A percentile compares a stretch with the other conserved stretches of the same genome.
Evolutionary conservation across 331 rosid species (phyloP).

Genomic region (Acacia pycnantha): DNA sequence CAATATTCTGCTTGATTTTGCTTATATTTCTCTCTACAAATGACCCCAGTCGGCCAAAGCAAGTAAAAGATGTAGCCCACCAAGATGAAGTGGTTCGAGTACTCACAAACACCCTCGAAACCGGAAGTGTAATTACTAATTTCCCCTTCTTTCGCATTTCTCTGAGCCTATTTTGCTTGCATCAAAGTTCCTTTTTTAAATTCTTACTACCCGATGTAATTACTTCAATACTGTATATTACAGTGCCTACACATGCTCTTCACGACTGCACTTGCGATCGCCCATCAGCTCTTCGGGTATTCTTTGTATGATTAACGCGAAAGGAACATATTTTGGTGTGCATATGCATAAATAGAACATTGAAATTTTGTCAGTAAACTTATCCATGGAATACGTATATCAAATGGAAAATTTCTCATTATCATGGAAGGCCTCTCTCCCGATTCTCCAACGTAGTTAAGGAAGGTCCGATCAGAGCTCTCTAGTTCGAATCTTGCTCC

Average conservation of each 20-base stretch:
- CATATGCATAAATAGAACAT: not conserved
- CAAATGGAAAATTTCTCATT: not conserved
- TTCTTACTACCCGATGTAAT: not conserved
- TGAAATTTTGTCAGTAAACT: not conserved
- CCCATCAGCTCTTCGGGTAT: constrained; percentile 85
- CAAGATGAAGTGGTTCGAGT: constrained; percentile 97
- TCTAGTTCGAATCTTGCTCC: too few relatives aligned
- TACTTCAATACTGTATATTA: not conserved
- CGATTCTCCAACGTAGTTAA: too few relatives aligned
- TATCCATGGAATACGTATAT: not conserved
- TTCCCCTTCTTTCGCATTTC: not conserved
- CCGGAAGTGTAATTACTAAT: constrained; percentile 53
- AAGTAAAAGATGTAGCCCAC: constrained; percentile 90
- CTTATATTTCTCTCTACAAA: not conserved
- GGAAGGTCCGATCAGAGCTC: too few relatives aligned
- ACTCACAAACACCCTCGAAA: constrained; percentile 89
- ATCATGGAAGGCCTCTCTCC: too few relatives aligned
- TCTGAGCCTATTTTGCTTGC: too few relatives aligned
- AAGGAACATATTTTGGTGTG: not conserved
- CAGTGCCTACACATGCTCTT: constrained; percentile 97
- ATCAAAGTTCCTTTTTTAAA: too few relatives aligned
- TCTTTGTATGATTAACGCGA: not conserved
- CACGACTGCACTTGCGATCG: constrained; percentile 90
- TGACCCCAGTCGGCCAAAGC: constrained; percentile 74
- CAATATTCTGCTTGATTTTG: not conserved